phyloP scores from a whole-genome alignment of 306 rosid species.

The Datisca glomerata region DNA sequence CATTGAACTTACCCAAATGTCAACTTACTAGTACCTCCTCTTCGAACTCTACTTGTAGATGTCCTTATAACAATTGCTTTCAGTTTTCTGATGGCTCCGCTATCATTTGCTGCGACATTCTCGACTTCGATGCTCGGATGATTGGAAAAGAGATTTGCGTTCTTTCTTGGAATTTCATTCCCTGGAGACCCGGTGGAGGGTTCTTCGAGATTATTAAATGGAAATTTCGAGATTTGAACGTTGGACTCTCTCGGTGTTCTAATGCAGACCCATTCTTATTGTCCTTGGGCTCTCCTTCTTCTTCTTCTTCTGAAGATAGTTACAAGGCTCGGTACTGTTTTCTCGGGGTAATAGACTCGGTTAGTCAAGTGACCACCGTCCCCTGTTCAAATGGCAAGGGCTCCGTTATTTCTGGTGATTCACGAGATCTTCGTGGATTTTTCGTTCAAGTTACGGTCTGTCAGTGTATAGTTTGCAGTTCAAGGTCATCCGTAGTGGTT shows the following conservation, averaged over 20 bases:
- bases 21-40: constrained; percentile 1
- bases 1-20: constrained; percentile 31
- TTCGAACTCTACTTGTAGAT: constrained; percentile 10
- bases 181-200: constrained; percentile 28
- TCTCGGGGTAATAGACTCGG: constrained; percentile 41
- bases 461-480: constrained; percentile 42
- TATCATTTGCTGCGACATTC: constrained; percentile 68
- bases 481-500: constrained; percentile 14
- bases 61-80: constrained; percentile 47
- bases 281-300: constrained; percentile 8
- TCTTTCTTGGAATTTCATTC: constrained; percentile 75
- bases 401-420: constrained; percentile 15
- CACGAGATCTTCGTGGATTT: constrained; percentile 40
- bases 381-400: constrained; percentile 23
- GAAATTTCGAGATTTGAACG: constrained; percentile 24
- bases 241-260: constrained; percentile 7
- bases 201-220: constrained; percentile 75
- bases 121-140: constrained; percentile 27
- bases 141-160: constrained; percentile 33
- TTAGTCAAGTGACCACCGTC: constrained; percentile 42
- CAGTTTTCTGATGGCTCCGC: constrained; percentile 56
- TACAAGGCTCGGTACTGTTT: constrained; percentile 25
- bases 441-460: constrained; percentile 41
- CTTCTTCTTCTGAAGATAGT: neutral
- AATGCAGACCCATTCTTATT: constrained; percentile 18